phyloP scores from a whole-genome alignment of 176 grass and related monocot genomes.

The Paspalum vaginatum region DNA sequence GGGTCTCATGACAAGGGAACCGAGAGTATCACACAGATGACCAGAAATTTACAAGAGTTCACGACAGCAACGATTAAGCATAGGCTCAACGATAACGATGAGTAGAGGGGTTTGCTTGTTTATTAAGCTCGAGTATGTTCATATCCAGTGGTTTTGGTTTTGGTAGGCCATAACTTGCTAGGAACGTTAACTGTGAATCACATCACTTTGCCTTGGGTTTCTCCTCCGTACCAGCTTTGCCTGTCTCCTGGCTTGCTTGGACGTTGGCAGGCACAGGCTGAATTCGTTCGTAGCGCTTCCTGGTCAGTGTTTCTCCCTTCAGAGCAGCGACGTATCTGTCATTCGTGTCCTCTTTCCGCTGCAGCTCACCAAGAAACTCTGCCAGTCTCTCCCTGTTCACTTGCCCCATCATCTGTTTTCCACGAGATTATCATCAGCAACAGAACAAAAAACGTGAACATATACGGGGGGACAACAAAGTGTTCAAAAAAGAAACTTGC shows the following conservation, averaged over 20 bases:
- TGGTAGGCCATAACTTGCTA: neutral
- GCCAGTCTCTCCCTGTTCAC: constrained; percentile 85
- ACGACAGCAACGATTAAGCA: neutral
- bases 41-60: neutral
- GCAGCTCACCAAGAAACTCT: constrained; percentile 91
- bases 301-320: constrained; percentile 80
- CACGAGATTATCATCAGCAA: constrained; percentile 3
- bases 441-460: neutral
- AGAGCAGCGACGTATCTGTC: constrained; percentile 89
- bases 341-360: constrained; percentile 83
- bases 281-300: constrained; percentile 79
- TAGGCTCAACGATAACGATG: neutral
- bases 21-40: neutral
- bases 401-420: constrained; percentile 89
- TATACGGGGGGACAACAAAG: neutral
- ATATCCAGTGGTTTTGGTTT: neutral
- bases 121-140: neutral
- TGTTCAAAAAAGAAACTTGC: neutral
- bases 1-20: too few relatives aligned
- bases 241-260: constrained; percentile 26
- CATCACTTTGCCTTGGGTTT: constrained; percentile 62
- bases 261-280: constrained; percentile 57
- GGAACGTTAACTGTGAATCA: neutral
- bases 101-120: neutral
- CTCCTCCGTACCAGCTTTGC: constrained; percentile 46